Conservation (phyloP, 2,329 filamentous ascomycete species). For the Neofusicoccum parvum region DNA sequence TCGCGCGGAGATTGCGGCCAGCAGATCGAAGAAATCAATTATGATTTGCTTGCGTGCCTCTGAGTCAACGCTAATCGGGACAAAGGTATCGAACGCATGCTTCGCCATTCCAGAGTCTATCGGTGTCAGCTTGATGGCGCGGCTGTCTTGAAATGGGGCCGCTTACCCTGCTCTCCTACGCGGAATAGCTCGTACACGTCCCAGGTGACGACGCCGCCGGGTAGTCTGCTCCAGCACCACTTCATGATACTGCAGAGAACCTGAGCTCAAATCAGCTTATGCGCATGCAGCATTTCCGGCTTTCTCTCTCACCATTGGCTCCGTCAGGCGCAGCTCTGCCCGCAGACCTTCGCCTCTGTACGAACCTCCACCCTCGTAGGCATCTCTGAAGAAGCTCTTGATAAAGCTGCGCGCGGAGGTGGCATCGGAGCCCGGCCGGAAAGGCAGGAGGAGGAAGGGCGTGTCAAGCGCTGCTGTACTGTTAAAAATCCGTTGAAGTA, state of each 20-base stretch:
- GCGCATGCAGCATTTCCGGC: constrained; percentile 3
- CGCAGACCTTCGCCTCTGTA: constrained; percentile 69
- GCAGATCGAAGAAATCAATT: constrained; percentile 92
- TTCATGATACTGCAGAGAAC: constrained; percentile 92
- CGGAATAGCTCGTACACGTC: constrained; percentile 96
- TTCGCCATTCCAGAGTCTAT: constrained; percentile 87
- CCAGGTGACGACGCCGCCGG: constrained; percentile 92
- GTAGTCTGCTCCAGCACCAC: constrained; percentile 96
- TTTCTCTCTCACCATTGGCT: constrained; percentile 75
- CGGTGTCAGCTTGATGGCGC: constrained; percentile 14
- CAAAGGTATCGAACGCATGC: constrained; percentile 94
- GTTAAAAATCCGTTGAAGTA: constrained; percentile 16
- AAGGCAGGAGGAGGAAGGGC: constrained; percentile 91
- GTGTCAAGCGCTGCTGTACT: constrained; percentile 72
- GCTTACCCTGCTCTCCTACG: constrained; percentile 83
- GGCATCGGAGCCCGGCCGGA: constrained; percentile 88
- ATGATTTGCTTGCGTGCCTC: constrained; percentile 85
- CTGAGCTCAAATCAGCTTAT: constrained; percentile 49
- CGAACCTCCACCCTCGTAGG: constrained; percentile 58
- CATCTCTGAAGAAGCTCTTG: constrained; percentile 83
- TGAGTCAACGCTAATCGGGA: constrained; percentile 89
- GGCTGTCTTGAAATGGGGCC: constrained; percentile 19
- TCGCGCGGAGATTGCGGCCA: constrained; percentile 88
- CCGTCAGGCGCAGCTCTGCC: constrained; percentile 88
- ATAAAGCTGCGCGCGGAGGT: constrained; percentile 85